Percentiles rank a stretch among this genome's conserved stretches.
phyloP scores from a whole-genome alignment of 2,329 filamentous ascomycete genomes.

The Xylariaceae sp. region DNA sequence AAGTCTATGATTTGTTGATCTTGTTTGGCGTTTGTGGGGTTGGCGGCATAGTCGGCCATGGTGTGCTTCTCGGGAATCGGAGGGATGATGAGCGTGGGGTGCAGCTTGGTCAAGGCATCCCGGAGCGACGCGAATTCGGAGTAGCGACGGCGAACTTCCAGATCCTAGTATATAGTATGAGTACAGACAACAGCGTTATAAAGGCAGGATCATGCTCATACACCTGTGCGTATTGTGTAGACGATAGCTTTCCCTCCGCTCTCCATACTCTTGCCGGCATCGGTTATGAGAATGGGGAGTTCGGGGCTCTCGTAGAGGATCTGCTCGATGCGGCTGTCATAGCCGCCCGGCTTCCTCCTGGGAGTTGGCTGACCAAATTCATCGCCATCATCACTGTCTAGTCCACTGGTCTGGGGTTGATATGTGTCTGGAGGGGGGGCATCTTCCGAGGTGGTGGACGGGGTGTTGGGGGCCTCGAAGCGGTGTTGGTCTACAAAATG shows the following conservation, averaged over 20 bases:
- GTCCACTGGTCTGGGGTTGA: constrained; percentile 36
- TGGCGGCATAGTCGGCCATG: constrained; percentile 97
- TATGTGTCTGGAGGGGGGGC: constrained; percentile 42
- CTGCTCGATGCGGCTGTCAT: constrained; percentile 94
- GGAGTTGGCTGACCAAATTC: constrained; percentile 47
- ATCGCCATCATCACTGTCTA: constrained; percentile 50
- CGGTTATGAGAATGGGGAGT: constrained; percentile 83
- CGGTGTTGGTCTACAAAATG: constrained; percentile 44
- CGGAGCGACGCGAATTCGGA: constrained; percentile 93
- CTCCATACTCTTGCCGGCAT: constrained; percentile 92
- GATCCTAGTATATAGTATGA: constrained; percentile 56
- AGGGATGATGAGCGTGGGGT: constrained; percentile 91
- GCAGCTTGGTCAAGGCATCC: constrained; percentile 82
- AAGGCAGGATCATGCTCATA: constrained; percentile 41
- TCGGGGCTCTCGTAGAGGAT: constrained; percentile 94
- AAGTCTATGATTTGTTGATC: constrained; percentile 96
- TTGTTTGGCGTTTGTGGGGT: constrained; percentile 96
- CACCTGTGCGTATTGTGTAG: constrained; percentile 92
- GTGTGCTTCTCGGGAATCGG: constrained; percentile 98
- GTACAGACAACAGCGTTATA: constrained; percentile 6
- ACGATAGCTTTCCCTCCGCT: constrained; percentile 92
- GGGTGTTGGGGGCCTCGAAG: constrained; percentile 67
- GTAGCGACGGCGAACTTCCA: constrained; percentile 91
- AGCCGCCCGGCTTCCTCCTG: constrained; percentile 75
- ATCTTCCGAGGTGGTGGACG: constrained; percentile 65